A percentile compares a stretch with the other conserved stretches of the same genome.
These are phyloP conservation scores for Boechera divaricarpa DNA, from an alignment of 345 rosid genomes.

Conservation along the genomic window DNA sequence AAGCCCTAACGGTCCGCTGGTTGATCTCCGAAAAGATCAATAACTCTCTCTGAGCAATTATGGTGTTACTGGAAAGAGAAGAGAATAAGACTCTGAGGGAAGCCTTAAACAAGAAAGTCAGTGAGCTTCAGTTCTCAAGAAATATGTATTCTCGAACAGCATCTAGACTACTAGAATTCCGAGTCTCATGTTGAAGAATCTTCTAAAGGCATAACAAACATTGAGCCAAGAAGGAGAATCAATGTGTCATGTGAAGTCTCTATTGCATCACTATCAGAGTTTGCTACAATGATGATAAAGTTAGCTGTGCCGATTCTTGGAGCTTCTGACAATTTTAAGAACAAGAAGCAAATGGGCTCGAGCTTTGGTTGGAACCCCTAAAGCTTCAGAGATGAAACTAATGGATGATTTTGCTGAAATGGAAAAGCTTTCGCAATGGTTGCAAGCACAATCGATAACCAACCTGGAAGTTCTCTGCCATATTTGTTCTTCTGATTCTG, in stretches of 20 bases:
- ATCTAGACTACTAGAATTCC: constrained; percentile 61
- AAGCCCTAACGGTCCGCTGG: constrained; percentile 39
- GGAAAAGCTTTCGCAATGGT: constrained; percentile 80
- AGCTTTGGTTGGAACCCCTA: constrained; percentile 53
- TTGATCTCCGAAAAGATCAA: constrained; percentile 51
- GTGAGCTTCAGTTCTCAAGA: constrained; percentile 78
- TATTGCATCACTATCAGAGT: constrained; percentile 65
- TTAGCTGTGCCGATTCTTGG: constrained; percentile 75
- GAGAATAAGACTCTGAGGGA: constrained; percentile 80
- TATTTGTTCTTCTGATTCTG: constrained; percentile 40
- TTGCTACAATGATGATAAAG: constrained; percentile 75
- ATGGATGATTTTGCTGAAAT: constrained; percentile 98
- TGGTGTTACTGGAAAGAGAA: constrained; percentile 69
- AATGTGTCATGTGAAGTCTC: constrained; percentile 55
- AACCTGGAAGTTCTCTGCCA: constrained; percentile 50
- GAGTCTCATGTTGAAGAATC: constrained; percentile 68
- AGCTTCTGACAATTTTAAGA: constrained; percentile 75
- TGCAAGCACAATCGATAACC: constrained; percentile 51
- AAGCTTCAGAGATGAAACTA: constrained; percentile 74
- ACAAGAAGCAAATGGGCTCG: constrained; percentile 55
- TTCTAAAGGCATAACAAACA: constrained; percentile 50
- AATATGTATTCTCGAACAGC: constrained; percentile 66
- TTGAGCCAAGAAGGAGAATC: constrained; percentile 52
- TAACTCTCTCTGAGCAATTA: constrained; percentile 68
- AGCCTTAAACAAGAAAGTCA: constrained; percentile 65